Base-by-base conservation (phyloP, 2,329 filamentous ascomycete genomes). In the Bipolaris cookei region DNA sequence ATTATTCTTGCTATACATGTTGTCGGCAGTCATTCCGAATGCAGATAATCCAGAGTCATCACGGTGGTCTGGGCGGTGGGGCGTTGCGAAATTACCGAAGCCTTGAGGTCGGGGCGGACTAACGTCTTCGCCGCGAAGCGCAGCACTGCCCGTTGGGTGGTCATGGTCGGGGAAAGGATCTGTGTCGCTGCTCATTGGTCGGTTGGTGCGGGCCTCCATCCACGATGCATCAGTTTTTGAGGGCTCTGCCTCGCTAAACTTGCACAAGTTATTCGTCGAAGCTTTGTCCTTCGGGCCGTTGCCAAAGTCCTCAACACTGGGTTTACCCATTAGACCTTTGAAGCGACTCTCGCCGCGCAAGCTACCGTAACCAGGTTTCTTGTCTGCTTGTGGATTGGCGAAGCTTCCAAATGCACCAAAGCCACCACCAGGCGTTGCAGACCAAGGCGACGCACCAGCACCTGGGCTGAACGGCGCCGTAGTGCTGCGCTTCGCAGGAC, bases 391-490 rank as follows among this genome's bases (percentile, higher is more conserved):
- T 18, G 71, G 35, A 73, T 77, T 76, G n/a, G 90, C 88, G 76
- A 98, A 98, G 69, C 88, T 95, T 10, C 94, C 94, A 77, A 99
- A 99, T 20, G 88, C 88, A 32, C 94, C 92, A 66, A 90, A 86
- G 11, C 86, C 84, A 41, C 88, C 84, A 47, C 81, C 82, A 52
- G 86, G 85, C 13, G 85, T 83, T 28, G 84, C 78, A 20, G 83
- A 81, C 85, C 86, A 89, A 7, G 85, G 83, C 13, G 84, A 86
- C 37, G 78, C 76, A 21, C 78, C 78, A 57, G 78, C 78, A 16
- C 81, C 81, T 46, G 80, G 77, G 64, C 80, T 82, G 54, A 86
- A 74, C 8, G 84, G 84, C 51, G 77, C 81, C 42, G 83, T 87
- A 30, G 78, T 78, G 59, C 81, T 83, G 53, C 86, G 83, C 71